Evolutionary conservation across 129 eudicot genomes (phyloP), one percentile per base, ranked within the genome.

Genomic region (Kitagawia praeruptora): DNA sequence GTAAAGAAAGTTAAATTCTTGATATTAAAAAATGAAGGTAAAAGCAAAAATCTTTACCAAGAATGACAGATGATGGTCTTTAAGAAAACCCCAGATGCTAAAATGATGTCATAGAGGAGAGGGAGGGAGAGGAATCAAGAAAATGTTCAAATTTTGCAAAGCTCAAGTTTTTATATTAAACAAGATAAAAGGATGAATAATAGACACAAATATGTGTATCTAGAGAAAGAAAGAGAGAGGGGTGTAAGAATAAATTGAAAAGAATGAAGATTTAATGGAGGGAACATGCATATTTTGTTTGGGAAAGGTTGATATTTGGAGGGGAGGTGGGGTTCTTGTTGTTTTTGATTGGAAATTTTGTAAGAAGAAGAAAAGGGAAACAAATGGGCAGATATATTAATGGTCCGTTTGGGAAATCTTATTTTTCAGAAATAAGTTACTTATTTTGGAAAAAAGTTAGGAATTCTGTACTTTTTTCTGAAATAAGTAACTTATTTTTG

Each of bases 21-120:
- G 53, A 73, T 42, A 73, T 23, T 3, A 73, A 7, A 42, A 73
- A 9, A 46, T 66, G 72, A 66, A 66, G 18, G 27, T 42, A 31
- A 73, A 6, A 73, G 76, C 76, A 42, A 41, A 23, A 9, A 73
- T 73, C 77, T 73, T 73, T 73, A n/a, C 4, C 54, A 73, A 41
- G 77, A 73, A 15, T 41, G 16, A 41, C 28, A 41, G 19, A 4
- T 0, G 47, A 73, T n/a, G 47, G 28, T 12, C 31, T 44, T 28
- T 10, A 41, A 73, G 19, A 44, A 41, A 73, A 19, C 38, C 76
- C 76, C 53, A 12, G 77, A 73, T 9, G 51, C 21, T 44, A 73
- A 10, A 73, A 73, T 44, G 38, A 27, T 41, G 14, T 73, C 31
- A 7, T 16, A 5, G 12, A 28, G 6, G 19, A 27, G 3, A 28